These are phyloP conservation scores for Teunomyces kruisii DNA, from an alignment of 805 yeast species.

Conservation along the genomic window DNA sequence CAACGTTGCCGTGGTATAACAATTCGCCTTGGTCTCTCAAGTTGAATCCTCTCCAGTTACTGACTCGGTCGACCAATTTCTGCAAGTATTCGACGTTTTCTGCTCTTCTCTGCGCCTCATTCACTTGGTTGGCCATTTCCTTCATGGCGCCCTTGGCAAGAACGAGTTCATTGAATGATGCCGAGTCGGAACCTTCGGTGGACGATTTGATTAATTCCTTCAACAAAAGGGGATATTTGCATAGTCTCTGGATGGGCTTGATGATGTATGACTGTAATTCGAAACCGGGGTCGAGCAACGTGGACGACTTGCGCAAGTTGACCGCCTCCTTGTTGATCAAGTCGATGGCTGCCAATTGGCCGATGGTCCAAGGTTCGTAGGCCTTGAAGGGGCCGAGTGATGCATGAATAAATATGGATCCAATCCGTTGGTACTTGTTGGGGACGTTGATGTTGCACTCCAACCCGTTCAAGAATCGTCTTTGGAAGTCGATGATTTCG, in stretches of 20 bases:
- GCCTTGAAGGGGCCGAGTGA: conserved; percentile 76
- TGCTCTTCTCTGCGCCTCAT: conserved; percentile 89
- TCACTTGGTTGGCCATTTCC: conserved; percentile 82
- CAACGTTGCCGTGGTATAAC: conserved; percentile 68
- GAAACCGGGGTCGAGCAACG: conserved; percentile 75
- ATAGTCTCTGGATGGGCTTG: conserved; percentile 94
- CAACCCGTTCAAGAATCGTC: conserved; percentile 81
- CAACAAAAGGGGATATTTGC: conserved; percentile 86
- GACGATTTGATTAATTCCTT: conserved; percentile 71
- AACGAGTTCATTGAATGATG: conserved; percentile 60
- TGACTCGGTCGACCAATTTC: conserved; percentile 69
- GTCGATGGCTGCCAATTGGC: conserved; percentile 84
- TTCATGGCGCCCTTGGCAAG: conserved; percentile 72
- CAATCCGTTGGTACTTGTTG: conserved; percentile 76
- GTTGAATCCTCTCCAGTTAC: conserved; percentile 91
- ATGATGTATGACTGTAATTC: conserved; percentile 87
- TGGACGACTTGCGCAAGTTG: conserved; percentile 53
- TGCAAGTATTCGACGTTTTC: conserved; percentile 76
- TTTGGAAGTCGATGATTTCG: conserved; percentile 86
- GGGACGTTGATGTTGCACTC: conserved; percentile 85
- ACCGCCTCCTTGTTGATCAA: conserved; percentile 64
- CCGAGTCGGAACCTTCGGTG: conserved; percentile 32
- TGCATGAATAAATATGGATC: conserved; percentile 83
- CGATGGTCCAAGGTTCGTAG: conserved; percentile 93
- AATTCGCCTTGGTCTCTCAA: conserved; percentile 81